These are phyloP conservation scores for Yamagishiella unicocca DNA, from an alignment of 139 green algal genomes.

Conservation along the genomic window DNA sequence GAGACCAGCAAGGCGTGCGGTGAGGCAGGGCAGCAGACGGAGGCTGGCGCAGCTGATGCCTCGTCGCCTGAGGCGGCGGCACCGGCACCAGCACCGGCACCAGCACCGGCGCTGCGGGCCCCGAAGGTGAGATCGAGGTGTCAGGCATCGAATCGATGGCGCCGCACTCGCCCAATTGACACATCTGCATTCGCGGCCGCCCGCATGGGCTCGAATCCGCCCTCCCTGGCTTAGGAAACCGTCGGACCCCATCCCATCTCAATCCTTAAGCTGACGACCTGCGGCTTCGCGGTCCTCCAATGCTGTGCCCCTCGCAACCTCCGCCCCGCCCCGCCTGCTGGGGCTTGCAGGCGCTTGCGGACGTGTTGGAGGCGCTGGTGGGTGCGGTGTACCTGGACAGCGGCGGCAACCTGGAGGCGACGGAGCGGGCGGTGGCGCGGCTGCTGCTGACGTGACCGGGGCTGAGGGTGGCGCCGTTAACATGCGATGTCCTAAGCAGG, in stretches of 20 bases:
- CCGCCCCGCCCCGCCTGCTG: background rate
- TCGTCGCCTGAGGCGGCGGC: background rate
- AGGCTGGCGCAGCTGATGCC: background rate
- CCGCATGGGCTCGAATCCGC: no score
- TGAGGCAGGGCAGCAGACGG: no score
- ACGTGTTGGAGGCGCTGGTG: constrained; percentile 37
- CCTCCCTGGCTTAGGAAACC: background rate
- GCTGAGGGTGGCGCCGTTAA: no score
- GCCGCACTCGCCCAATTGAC: no score
- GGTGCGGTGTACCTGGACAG: constrained; percentile 43
- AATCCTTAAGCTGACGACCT: background rate
- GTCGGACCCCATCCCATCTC: background rate
- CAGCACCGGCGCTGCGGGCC: background rate
- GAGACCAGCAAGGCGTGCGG: background rate
- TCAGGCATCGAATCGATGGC: no score
- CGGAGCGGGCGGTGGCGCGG: constrained; percentile 21
- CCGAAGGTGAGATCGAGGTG: constrained; percentile 17
- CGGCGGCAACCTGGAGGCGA: constrained; percentile 10
- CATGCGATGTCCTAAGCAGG: no score
- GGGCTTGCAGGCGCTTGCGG: constrained; percentile 12
- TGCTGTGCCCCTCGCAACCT: background rate
- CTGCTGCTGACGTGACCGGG: no score
- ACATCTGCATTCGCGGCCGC: no score
- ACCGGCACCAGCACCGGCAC: background rate
- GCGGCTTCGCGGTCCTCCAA: background rate